Evolutionary conservation across 139 green algal species (phyloP).

Genomic region (Nannochloris sp.): DNA sequence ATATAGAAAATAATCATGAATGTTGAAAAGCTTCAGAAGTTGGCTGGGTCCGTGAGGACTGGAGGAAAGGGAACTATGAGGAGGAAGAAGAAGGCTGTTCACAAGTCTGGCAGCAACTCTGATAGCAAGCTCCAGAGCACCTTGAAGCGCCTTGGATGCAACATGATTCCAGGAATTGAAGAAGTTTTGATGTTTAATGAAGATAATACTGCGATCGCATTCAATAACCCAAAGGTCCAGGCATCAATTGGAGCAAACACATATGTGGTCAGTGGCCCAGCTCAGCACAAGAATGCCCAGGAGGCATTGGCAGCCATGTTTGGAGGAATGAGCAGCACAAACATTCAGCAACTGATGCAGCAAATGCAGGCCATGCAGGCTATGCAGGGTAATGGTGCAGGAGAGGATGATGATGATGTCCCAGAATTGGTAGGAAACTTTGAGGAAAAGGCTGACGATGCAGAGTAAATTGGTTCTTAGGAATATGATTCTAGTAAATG

Average conservation of each 20-base stretch:
- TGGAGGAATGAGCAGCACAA: conserved; percentile 20
- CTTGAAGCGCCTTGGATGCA: conserved; percentile 96
- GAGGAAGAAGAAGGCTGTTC: conserved; percentile 98
- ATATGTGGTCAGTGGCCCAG: conserved; percentile 91
- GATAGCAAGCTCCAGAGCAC: conserved; percentile 96
- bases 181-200: conserved; percentile 98
- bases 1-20: conserved; percentile 62
- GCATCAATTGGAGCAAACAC: conserved; percentile 98
- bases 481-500: conserved; percentile 1
- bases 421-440: conserved; percentile 90
- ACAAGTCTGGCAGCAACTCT: conserved; percentile 92
- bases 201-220: conserved; percentile 84
- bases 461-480: conserved; percentile 7
- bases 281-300: conserved; percentile 61
- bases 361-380: conserved; percentile 16
- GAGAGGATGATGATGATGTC: conserved; percentile 41
- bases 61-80: conserved; percentile 91
- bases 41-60: conserved; percentile 80
- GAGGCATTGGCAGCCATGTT: conserved; percentile 49
- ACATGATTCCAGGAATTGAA: conserved; percentile 98
- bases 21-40: conserved; percentile 85
- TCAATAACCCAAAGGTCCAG: conserved; percentile 98
- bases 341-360: conserved; percentile 24
- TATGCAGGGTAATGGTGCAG: conserved; percentile 24
- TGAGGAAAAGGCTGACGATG: conserved; percentile 24